Base-by-base conservation (phyloP, 495 filamentous ascomycete species). In the Daldinia grandis region DNA sequence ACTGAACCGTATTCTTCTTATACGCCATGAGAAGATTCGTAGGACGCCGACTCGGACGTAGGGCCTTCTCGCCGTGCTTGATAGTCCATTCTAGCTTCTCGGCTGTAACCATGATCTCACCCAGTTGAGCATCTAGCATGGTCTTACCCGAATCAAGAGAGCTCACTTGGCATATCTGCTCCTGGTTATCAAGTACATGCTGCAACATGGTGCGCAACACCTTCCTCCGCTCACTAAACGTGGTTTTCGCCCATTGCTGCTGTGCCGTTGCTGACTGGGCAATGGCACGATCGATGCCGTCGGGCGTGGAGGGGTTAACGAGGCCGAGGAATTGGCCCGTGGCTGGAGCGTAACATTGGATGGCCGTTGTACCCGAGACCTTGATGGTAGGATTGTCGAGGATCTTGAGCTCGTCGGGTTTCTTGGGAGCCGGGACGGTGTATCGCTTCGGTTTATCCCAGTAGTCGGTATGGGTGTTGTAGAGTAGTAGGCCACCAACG, bases 121-220 rank as follows among this genome's bases (percentile, higher is more conserved):
- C 95, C 38, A 99, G 89, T 37, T 89, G 88, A 8, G 94, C 95
- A 76, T 99, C 95, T 28, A 98, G 88, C 82, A 92, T 91, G 5
- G 96, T 97, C 81, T 99, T 99, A 56, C 95, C 95, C n/a, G 93
- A 95, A 81, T 99, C 95, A 15, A 97, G 84, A 75, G 94, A 98
- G 54, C 94, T 94, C 24, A 92, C 88, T 14, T 87, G 87, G 60
- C 92, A 93, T 68, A 99, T 95, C 33, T 87, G 83, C 58, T 97
- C 92, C 78, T 97, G 93, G 79, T 98, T 91, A 62, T 97, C 91
- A 61, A 99, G 87, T 21, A 98, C 85, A 66, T 87, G 90, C 82
- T 92, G 92, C 56, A 96, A 82, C 69, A 99, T 79, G 21, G 93
- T 93, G 53, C 89, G 88, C 37, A 99, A 83, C 19, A 98, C 92